These are phyloP conservation scores for Alternaria rosae DNA, from an alignment of 2,329 filamentous ascomycete genomes.

Conservation along the genomic window DNA sequence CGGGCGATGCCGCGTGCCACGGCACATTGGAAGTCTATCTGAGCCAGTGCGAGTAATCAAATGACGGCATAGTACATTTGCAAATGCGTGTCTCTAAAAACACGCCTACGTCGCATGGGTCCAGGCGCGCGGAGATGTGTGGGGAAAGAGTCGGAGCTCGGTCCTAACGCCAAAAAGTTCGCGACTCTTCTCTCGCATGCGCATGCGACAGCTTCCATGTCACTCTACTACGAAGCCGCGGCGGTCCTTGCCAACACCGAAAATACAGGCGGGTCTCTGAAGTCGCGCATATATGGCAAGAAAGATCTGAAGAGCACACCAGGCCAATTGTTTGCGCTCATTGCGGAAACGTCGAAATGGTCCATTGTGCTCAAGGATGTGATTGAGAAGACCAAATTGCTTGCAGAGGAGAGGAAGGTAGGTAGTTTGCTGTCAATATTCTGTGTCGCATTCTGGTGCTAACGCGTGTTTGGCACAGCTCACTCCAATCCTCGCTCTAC, in stretches of 20 bases:
- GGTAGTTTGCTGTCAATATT: background rate
- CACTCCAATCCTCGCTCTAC: conserved; percentile 77
- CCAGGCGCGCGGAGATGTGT: conserved; percentile 6
- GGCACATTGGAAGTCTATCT: background rate
- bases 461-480: conserved; percentile 61
- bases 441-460: conserved; percentile 2
- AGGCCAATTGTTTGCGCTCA: conserved; percentile 85
- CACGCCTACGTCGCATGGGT: background rate
- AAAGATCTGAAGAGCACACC: conserved; percentile 78
- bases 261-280: conserved; percentile 80
- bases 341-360: conserved; percentile 90
- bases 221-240: conserved; percentile 92
- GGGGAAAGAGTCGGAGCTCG: conserved; percentile 15
- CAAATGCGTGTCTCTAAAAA: background rate
- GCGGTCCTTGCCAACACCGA: conserved; percentile 71
- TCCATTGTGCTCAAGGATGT: conserved; percentile 84
- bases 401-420: conserved; percentile 86
- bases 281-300: conserved; percentile 80
- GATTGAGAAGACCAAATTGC: conserved; percentile 79
- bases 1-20: background rate
- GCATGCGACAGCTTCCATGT: conserved; percentile 66
- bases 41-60: background rate
- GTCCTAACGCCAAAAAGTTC: conserved; percentile 13
- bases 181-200: background rate
- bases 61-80: too few species aligned